Evolutionary conservation across 108 stramenopile species (phyloP).

Genomic region (Epithemia pelagica): DNA sequence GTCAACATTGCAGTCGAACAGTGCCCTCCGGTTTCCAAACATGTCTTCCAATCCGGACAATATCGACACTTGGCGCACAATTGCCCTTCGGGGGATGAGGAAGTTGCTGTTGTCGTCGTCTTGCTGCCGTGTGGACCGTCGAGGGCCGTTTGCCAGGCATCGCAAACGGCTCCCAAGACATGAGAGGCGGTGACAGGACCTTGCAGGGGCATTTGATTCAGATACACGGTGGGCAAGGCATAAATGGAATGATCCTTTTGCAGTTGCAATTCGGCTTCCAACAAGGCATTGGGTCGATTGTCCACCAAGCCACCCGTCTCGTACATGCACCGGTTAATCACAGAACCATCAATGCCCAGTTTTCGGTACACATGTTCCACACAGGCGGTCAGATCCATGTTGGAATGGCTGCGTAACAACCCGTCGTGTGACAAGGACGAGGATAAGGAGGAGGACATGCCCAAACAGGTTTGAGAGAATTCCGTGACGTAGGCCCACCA

Average conservation of each 20-base stretch:
- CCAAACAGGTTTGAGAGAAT: constrained; percentile 77
- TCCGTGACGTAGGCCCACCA: constrained; percentile 89
- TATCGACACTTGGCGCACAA: constrained; percentile 18
- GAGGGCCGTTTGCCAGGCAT: constrained; percentile 72
- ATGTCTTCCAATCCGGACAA: constrained; percentile 35
- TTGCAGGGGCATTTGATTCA: constrained; percentile 51
- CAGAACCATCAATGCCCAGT: constrained; percentile 43
- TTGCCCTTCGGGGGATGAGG: not conserved
- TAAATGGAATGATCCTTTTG: not conserved
- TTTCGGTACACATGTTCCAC: constrained; percentile 63
- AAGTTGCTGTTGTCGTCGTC: constrained; percentile 14
- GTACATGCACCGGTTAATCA: constrained; percentile 80
- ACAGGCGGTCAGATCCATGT: constrained; percentile 52
- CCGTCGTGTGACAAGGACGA: not conserved
- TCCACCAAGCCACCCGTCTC: constrained; percentile 69
- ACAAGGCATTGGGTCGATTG: constrained; percentile 43
- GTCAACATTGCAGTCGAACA: not conserved
- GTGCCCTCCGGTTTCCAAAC: constrained; percentile 17
- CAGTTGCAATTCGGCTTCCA: not conserved
- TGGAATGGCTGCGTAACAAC: not conserved
- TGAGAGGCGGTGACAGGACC: constrained; percentile 57
- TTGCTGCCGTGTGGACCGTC: constrained; percentile 56
- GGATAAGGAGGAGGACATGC: constrained; percentile 48
- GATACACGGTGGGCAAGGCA: not conserved
- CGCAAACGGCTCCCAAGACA: constrained; percentile 69